Conservation (phyloP, 257 asterid genomes). For the Euphrasia confusa region DNA sequence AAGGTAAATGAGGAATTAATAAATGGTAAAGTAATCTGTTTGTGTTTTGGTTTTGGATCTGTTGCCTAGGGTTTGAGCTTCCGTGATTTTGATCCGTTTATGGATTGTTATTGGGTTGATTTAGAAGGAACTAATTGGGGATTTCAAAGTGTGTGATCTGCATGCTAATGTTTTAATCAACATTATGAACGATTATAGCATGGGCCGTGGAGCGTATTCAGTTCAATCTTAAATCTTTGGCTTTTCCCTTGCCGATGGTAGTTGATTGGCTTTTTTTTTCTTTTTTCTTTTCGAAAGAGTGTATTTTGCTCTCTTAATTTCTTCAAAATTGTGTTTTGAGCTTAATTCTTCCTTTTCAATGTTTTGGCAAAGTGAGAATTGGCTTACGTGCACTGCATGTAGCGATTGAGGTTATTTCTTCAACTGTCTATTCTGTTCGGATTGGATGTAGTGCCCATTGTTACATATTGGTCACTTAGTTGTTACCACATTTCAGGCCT, state of each 20-base stretch:
- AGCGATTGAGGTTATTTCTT: conserved; percentile 16
- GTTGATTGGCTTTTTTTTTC: neutral
- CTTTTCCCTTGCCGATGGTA: conserved; percentile 20
- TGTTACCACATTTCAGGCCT: neutral
- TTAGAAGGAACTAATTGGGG: conserved; percentile 20
- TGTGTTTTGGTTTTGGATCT: conserved; percentile 39
- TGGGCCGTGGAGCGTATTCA: conserved; percentile 32
- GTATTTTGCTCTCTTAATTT: neutral
- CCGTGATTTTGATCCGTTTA: conserved; percentile 31
- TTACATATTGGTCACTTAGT: neutral
- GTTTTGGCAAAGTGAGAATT: conserved; percentile 19
- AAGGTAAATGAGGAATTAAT: conserved; percentile 51
- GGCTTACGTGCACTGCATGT: conserved; percentile 20
- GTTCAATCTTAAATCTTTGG: conserved; percentile 24
- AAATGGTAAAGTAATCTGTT: conserved; percentile 22
- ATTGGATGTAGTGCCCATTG: conserved; percentile 1
- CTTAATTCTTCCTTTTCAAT: conserved; percentile 17
- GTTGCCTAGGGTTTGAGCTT: conserved; percentile 41
- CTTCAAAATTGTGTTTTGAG: conserved; percentile 22
- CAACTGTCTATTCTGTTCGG: conserved; percentile 8
- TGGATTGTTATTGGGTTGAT: conserved; percentile 29
- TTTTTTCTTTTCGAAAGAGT: conserved; percentile 6
- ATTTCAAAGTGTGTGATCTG: conserved; percentile 34
- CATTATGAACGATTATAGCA: conserved; percentile 22
- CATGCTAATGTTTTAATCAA: conserved; percentile 36